Conservation (phyloP, 495 filamentous ascomycete genomes). For the Elaphomyces granulatus region DNA sequence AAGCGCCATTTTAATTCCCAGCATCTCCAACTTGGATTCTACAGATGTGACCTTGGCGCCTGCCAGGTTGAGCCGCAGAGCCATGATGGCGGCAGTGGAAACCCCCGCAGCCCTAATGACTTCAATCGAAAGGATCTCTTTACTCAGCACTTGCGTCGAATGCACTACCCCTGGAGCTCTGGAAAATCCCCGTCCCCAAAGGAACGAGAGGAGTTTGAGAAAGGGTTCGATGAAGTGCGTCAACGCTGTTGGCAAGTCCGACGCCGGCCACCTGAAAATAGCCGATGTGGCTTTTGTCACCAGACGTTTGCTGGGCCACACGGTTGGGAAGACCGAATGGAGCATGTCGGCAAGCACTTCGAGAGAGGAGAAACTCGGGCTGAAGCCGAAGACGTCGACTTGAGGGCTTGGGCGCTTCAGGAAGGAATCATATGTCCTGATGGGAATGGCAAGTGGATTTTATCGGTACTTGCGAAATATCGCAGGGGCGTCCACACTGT, state of each 20-base stretch:
- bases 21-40: slow-evolving; percentile 67
- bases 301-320: slow-evolving; percentile 42
- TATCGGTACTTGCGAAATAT: not conserved
- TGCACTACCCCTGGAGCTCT: slow-evolving; percentile 50
- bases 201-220: slow-evolving; percentile 26
- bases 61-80: slow-evolving; percentile 30
- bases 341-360: slow-evolving; percentile 77
- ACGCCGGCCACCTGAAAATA: slow-evolving; percentile 44
- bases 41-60: slow-evolving; percentile 56
- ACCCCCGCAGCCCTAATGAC: slow-evolving; percentile 35
- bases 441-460: not conserved
- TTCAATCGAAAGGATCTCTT: slow-evolving; percentile 93
- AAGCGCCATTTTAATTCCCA: slow-evolving; percentile 77
- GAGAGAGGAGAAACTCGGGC: slow-evolving; percentile 34
- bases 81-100: not conserved
- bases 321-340: slow-evolving; percentile 76
- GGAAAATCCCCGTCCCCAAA: slow-evolving; percentile 24
- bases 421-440: slow-evolving; percentile 28
- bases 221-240: slow-evolving; percentile 34
- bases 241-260: slow-evolving; percentile 43
- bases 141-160: slow-evolving; percentile 84
- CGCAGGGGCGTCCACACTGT: not conserved
- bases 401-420: slow-evolving; percentile 38
- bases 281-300: slow-evolving; percentile 56
- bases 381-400: slow-evolving; percentile 28